These are phyloP conservation scores for Wallemia ichthyophaga DNA, from an alignment of 1,284 basidiomycete genomes.

Conservation along the genomic window DNA sequence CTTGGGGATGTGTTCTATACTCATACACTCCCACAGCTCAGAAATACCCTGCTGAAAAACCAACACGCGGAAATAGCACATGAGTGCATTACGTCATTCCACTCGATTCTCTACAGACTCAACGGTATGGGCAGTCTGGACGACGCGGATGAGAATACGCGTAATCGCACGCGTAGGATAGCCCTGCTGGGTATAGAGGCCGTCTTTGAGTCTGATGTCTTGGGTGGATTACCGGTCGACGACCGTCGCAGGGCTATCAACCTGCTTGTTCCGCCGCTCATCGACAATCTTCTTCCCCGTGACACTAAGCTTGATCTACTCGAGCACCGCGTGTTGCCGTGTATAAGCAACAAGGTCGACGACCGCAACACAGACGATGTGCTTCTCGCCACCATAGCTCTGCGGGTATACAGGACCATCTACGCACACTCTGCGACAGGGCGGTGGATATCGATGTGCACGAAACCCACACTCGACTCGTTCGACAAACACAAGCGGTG, in stretches of 20 bases:
- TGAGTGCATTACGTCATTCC: not conserved
- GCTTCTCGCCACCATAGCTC: not conserved
- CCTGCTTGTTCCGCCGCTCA: no score
- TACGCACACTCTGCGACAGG: not conserved
- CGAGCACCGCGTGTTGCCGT: no score
- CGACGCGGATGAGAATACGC: not conserved
- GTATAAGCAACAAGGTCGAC: not conserved
- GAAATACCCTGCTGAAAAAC: not conserved
- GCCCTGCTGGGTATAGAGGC: not conserved
- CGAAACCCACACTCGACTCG: not conserved
- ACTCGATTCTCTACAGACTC: not conserved
- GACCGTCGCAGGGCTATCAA: not conserved
- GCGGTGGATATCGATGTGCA: not conserved
- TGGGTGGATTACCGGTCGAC: not conserved
- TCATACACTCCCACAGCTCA: not conserved
- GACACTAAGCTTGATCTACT: not conserved
- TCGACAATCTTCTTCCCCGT: not conserved
- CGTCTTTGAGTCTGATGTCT: not conserved
- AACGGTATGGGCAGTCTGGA: not conserved
- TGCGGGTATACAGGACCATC: not conserved
- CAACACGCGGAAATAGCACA: not conserved
- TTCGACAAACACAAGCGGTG: not conserved
- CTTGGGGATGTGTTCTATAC: no score
- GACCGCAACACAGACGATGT: not conserved
- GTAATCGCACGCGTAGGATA: not conserved